These are phyloP conservation scores for Melanopsichium pennsylvanicum DNA, from an alignment of 1,284 basidiomycete genomes.

Conservation along the genomic window DNA sequence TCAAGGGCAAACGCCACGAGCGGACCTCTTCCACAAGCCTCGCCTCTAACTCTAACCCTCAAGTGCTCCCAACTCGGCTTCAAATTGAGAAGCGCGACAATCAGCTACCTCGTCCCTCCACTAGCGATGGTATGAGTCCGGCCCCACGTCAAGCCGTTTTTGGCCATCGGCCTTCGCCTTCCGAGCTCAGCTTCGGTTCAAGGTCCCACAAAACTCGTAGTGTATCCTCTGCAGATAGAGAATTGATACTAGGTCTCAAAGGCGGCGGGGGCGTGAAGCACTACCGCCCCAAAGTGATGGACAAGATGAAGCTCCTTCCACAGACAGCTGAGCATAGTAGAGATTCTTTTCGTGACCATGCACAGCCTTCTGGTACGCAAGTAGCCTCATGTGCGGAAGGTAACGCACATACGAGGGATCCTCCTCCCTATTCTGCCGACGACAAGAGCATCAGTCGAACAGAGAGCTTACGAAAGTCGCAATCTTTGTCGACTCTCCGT, in stretches of 20 bases:
- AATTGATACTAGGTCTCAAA: slow-evolving; percentile 17
- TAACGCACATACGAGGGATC: background rate
- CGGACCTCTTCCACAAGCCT: slow-evolving; percentile 3
- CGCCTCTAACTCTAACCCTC: background rate
- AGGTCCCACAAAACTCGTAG: background rate
- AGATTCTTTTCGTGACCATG: background rate
- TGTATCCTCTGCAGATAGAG: slow-evolving; percentile 3
- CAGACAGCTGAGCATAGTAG: background rate
- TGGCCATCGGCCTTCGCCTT: slow-evolving; percentile 21
- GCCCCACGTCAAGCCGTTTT: slow-evolving; percentile 22
- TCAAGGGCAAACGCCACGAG: slow-evolving; percentile 24
- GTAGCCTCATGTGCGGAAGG: background rate
- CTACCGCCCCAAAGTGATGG: background rate
- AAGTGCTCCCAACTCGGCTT: background rate
- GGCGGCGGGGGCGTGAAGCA: slow-evolving; percentile 2
- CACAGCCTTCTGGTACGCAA: background rate
- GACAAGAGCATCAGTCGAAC: background rate
- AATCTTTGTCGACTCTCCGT: slow-evolving; percentile 14
- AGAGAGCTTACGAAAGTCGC: slow-evolving; percentile 19
- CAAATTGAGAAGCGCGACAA: background rate
- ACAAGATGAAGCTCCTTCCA: slow-evolving; percentile 10
- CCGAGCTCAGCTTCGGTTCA: slow-evolving; percentile 1
- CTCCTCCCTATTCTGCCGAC: slow-evolving; percentile 13
- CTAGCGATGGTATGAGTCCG: slow-evolving; percentile 16
- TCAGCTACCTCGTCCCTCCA: background rate